Evolutionary conservation across 495 filamentous ascomycete genomes (phyloP).

Genomic region (Daldinia caldariorum): DNA sequence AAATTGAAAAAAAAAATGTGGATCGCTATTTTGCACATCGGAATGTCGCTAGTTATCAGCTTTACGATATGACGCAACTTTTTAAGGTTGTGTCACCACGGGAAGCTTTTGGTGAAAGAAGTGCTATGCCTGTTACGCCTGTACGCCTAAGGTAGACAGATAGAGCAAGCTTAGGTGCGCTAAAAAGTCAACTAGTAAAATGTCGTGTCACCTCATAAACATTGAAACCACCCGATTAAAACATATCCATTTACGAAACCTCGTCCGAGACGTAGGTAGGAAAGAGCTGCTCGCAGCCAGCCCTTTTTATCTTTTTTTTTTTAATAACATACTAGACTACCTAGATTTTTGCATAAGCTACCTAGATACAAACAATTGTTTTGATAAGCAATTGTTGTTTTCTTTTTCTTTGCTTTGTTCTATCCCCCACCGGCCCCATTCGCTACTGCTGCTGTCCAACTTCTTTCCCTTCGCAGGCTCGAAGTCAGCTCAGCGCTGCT

Average conservation of each 20-base stretch:
- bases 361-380: not conserved
- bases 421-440: constrained; percentile 5
- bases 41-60: constrained; percentile 47
- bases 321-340: not conserved
- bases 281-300: constrained; percentile 7
- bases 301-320: not conserved
- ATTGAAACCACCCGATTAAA: constrained; percentile 37
- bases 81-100: constrained; percentile 26
- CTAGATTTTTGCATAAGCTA: not conserved
- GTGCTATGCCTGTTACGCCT: not conserved
- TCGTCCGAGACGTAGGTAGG: constrained; percentile 25
- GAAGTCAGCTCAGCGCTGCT: constrained; percentile 17
- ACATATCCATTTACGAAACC: constrained; percentile 41
- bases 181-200: constrained; percentile 1
- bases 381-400: not conserved
- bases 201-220: constrained; percentile 40
- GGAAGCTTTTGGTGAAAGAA: not conserved
- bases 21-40: constrained; percentile 49
- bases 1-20: constrained; percentile 43
- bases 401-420: constrained; percentile 11
- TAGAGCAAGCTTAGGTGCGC: not conserved
- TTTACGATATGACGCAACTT: constrained; percentile 45
- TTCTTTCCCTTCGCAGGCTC: constrained; percentile 35
- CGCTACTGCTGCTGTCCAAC: constrained; percentile 8
- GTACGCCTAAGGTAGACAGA: too few relatives aligned